Base-by-base conservation (phyloP, 164 flowering plant genomes). In the Taxillus chinensis region DNA sequence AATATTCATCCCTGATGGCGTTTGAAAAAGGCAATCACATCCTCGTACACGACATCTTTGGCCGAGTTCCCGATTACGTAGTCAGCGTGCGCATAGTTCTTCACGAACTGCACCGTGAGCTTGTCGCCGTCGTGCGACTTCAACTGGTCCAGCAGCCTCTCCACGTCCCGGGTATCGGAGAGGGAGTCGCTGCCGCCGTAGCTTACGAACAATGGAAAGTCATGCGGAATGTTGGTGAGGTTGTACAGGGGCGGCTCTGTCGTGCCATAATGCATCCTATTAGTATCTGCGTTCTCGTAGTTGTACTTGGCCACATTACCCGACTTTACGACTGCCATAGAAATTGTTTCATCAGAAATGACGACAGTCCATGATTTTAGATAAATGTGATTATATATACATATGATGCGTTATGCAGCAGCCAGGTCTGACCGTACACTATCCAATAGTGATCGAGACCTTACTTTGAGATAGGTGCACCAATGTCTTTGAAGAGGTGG, bases 391-490 rank as follows among this genome's bases (percentile, higher is more conserved):
- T n/a, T n/a, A n/a, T n/a, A n/a, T n/a, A n/a, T n/a, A n/a, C n/a
- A n/a, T n/a, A n/a, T n/a, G n/a, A n/a, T n/a, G n/a, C n/a, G n/a
- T n/a, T n/a, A n/a, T n/a, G n/a, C n/a, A n/a, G n/a, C n/a, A n/a
- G n/a, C n/a, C n/a, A n/a, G n/a, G n/a, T n/a, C n/a, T n/a, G n/a
- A n/a, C n/a, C n/a, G n/a, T n/a, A n/a, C n/a, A n/a, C n/a, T n/a
- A n/a, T n/a, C n/a, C n/a, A n/a, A n/a, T n/a, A n/a, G n/a, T n/a
- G n/a, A n/a, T n/a, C n/a, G n/a, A n/a, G n/a, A 8, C 72, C 87
- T 72, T 79, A 85, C 90, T 87, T 57, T 87, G 95, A 65, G 87
- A 68, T 55, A 85, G 62, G 71, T 87, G 95, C 7, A 87, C 80
- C 90, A 87, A 50, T 76, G 80, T 87, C 81, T 82, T 87, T 7